Evolutionary conservation across 2,329 filamentous ascomycete genomes (phyloP).

Genomic region (Ilyonectria destructans): DNA sequence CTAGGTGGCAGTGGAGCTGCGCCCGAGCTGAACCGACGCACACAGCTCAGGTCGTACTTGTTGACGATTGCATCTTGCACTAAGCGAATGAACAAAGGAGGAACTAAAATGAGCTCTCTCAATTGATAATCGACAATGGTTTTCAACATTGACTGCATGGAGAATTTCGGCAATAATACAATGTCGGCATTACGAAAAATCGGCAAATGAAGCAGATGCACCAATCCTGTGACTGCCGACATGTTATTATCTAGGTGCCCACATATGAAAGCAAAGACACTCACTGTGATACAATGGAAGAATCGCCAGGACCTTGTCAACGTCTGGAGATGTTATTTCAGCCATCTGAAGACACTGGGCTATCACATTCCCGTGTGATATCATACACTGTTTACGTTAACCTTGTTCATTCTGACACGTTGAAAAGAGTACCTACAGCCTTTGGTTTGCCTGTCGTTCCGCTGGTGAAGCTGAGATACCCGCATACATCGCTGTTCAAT

Average conservation of each 20-base stretch:
- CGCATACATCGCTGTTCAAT: conserved; percentile 64
- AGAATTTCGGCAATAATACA: conserved; percentile 76
- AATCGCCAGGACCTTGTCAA: conserved; percentile 69
- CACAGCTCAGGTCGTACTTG: conserved; percentile 70
- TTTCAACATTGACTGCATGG: conserved; percentile 71
- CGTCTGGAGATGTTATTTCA: conserved; percentile 65
- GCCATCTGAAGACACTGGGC: conserved; percentile 73
- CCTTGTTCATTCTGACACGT: not conserved
- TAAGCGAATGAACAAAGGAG: conserved; percentile 74
- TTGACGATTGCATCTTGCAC: conserved; percentile 68
- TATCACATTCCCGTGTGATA: conserved; percentile 69
- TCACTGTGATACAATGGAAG: conserved; percentile 72
- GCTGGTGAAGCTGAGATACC: conserved; percentile 65
- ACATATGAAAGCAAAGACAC: not conserved
- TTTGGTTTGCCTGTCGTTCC: conserved; percentile 76
- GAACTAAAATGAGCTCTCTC: conserved; percentile 71
- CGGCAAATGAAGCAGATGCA: conserved; percentile 76
- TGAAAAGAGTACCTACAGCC: conserved; percentile 57
- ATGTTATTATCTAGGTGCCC: not conserved
- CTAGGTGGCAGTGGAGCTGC: conserved; percentile 73
- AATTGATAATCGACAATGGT: conserved; percentile 68
- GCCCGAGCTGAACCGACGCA: conserved; percentile 72
- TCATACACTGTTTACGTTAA: conserved; percentile 46
- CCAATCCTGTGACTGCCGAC: conserved; percentile 67
- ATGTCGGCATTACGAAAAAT: conserved; percentile 75